These are phyloP conservation scores for Ramichloridium luteum DNA, from an alignment of 2,329 filamentous ascomycete genomes.

Conservation along the genomic window DNA sequence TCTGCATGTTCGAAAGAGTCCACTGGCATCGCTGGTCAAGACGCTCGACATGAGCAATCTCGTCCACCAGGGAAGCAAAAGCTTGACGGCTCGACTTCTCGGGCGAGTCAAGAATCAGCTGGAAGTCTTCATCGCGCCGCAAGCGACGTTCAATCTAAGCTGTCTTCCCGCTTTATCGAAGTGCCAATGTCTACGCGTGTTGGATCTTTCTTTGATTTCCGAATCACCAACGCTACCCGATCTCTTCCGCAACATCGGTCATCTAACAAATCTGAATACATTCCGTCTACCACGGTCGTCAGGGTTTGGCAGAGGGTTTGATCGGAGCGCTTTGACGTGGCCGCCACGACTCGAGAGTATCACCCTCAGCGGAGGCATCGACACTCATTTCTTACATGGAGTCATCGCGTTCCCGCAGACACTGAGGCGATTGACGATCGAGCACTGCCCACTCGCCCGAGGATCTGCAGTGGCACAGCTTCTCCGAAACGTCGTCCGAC, in stretches of 20 bases:
- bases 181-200: slow-evolving; percentile 35
- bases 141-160: slow-evolving; percentile 45
- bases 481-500: slow-evolving; percentile 22
- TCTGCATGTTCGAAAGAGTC: slow-evolving; percentile 36
- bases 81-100: slow-evolving; percentile 44
- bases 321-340: slow-evolving; percentile 24
- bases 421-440: slow-evolving; percentile 28
- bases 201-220: slow-evolving; percentile 43
- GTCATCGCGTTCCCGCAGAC: slow-evolving; percentile 23
- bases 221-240: slow-evolving; percentile 38
- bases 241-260: slow-evolving; percentile 40
- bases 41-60: slow-evolving; percentile 42
- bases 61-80: slow-evolving; percentile 48
- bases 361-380: slow-evolving; percentile 32
- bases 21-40: slow-evolving; percentile 39
- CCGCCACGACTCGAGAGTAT: slow-evolving; percentile 32
- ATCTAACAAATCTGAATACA: slow-evolving; percentile 32
- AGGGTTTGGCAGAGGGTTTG: slow-evolving; percentile 17
- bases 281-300: slow-evolving; percentile 29
- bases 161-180: slow-evolving; percentile 46
- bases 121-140: slow-evolving; percentile 45
- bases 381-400: slow-evolving; percentile 30
- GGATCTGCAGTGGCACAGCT: slow-evolving; percentile 26
- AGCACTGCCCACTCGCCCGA: slow-evolving; percentile 32
- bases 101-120: slow-evolving; percentile 41